Conservation (phyloP, 2,329 filamentous ascomycete genomes). For the Pestalotiopsis fici region DNA sequence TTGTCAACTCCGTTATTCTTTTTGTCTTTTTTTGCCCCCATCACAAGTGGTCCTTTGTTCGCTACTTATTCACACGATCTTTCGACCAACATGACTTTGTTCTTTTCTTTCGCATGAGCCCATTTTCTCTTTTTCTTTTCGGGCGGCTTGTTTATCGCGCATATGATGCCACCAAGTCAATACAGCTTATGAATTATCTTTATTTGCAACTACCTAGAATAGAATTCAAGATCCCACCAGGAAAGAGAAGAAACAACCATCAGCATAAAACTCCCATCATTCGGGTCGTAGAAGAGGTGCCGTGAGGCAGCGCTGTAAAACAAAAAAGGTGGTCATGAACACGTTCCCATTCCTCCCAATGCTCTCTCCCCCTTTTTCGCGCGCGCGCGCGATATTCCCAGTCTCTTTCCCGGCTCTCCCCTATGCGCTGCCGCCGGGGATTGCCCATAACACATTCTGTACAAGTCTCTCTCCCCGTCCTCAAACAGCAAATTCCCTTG, state of each 20-base stretch:
- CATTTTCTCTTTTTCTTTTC: no score
- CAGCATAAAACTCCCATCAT: background rate
- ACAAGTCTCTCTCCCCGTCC: background rate
- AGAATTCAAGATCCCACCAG: background rate
- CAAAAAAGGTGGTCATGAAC: background rate
- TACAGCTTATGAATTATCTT: background rate
- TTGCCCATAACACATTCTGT: background rate
- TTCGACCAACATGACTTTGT: no score
- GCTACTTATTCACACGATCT: no score
- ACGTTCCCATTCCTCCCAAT: background rate
- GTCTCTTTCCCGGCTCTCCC: background rate
- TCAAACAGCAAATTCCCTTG: background rate
- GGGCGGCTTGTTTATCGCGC: no score
- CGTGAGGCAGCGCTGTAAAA: conserved; percentile 19
- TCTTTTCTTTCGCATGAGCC: no score
- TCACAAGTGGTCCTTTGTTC: no score
- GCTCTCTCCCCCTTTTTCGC: background rate
- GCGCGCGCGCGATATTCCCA: background rate
- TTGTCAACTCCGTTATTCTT: conserved; percentile 45
- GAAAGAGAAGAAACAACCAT: background rate
- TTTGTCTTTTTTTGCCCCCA: conserved; percentile 20
- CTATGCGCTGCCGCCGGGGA: background rate
- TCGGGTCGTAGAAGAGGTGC: conserved; percentile 13
- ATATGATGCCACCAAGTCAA: background rate
- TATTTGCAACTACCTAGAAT: background rate